Percentiles rank a stretch among this genome's conserved stretches.
Evolutionary conservation across 1,139 yeast genomes (phyloP).

Genomic region (Kodamaea alishanica): DNA sequence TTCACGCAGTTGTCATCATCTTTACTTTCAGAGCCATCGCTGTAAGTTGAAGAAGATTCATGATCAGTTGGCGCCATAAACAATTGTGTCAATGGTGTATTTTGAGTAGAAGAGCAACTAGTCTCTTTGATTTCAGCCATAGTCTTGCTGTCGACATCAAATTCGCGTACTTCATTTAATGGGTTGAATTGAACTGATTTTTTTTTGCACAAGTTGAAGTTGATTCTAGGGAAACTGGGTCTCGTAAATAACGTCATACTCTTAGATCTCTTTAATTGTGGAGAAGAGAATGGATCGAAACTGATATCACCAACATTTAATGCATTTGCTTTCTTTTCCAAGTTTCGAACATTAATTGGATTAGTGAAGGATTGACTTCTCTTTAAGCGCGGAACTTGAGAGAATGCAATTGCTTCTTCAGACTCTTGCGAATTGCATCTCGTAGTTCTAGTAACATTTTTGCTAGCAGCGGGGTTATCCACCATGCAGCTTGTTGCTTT

Average conservation of each 20-base stretch:
- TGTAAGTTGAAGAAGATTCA: conserved; percentile 1
- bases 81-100: too few relatives aligned
- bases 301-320: conserved; percentile 8
- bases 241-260: conserved; percentile 8
- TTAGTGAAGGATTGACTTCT: conserved; percentile 7
- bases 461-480: too few relatives aligned
- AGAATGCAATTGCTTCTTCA: conserved; percentile 5
- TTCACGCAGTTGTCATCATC: too few relatives aligned
- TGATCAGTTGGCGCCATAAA: background rate
- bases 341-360: conserved; percentile 2
- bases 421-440: background rate
- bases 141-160: too few relatives aligned
- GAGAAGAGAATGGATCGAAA: conserved; percentile 12
- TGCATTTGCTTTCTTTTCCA: conserved; percentile 7
- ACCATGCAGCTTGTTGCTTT: too few relatives aligned
- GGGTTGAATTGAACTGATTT: conserved; percentile 12
- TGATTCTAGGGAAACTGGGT: conserved; percentile 3
- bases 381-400: conserved; percentile 9
- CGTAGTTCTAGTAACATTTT: too few relatives aligned
- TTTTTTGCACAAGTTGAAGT: conserved; percentile 4
- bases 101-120: too few relatives aligned
- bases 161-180: too few relatives aligned
- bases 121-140: too few relatives aligned
- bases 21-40: background rate
- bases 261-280: conserved; percentile 8